These are phyloP conservation scores for Daldinia sp. DNA, from an alignment of 2,329 filamentous ascomycete species.

Conservation along the genomic window DNA sequence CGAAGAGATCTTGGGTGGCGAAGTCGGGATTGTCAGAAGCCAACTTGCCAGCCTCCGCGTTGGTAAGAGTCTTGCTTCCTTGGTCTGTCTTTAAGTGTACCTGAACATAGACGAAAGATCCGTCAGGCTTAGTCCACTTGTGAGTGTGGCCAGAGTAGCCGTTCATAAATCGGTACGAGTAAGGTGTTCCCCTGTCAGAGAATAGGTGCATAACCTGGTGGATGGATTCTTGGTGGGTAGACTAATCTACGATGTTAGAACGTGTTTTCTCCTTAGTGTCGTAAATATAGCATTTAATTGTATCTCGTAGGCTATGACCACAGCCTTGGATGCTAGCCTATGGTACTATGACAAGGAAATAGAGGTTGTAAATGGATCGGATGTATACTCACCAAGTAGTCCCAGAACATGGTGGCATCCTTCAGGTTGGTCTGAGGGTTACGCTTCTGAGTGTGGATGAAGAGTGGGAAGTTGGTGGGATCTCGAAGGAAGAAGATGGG, in stretches of 20 bases:
- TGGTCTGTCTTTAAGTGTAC: slow-evolving; percentile 70
- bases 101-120: slow-evolving; percentile 71
- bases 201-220: slow-evolving; percentile 73
- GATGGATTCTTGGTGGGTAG: slow-evolving; percentile 66
- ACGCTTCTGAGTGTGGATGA: slow-evolving; percentile 81
- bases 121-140: slow-evolving; percentile 72
- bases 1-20: slow-evolving; percentile 69
- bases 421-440: slow-evolving; percentile 76
- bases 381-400: slow-evolving; percentile 51
- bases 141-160: slow-evolving; percentile 73
- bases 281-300: not conserved
- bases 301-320: not conserved
- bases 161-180: slow-evolving; percentile 72
- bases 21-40: slow-evolving; percentile 68
- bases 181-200: slow-evolving; percentile 71
- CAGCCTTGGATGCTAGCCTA: not conserved
- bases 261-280: not conserved
- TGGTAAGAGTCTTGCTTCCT: slow-evolving; percentile 66
- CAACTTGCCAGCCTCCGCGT: slow-evolving; percentile 63
- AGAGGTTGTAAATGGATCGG: not conserved
- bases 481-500: slow-evolving; percentile 81
- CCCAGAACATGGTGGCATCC: slow-evolving; percentile 66
- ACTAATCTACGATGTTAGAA: slow-evolving; percentile 35
- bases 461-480: slow-evolving; percentile 76
- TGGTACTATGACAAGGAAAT: not conserved